Evolutionary conservation across 2,329 filamentous ascomycete genomes (phyloP), one percentile per base, ranked within the genome.

Genomic region (Akanthomyces muscarius): DNA sequence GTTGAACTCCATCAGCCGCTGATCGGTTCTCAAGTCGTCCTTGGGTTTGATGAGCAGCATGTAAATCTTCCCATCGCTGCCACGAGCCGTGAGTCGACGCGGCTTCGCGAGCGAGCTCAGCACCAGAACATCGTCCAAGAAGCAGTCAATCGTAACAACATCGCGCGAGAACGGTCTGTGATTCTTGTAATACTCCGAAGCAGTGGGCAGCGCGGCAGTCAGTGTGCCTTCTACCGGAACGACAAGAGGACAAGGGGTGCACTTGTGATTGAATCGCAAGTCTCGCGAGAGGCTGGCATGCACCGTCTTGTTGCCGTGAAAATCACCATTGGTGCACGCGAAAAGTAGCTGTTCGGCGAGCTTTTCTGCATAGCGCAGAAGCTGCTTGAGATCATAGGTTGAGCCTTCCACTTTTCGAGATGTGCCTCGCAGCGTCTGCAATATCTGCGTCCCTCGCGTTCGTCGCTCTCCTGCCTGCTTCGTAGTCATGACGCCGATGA

Each of bases 1-100:
- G 73, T 98, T 99, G 81, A 99, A 99, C 73, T 99, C 96, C 93
- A 99, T 99, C 23, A 99, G 86, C 58, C 95, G 91, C 74, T 98
- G 94, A 71, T 99, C 96, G 68, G 96, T 99, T 57, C 95, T 89
- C 28, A 99, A 84, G 74, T 99, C 96, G 73, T 99, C 95, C 74
- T 98, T 98, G 10, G 95, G 96, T 72, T 99, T 99, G 80, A 96
- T 96, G 62, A 99, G 83, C 8, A 99, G 85, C 67, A 91, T 91
- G 74, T 99, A 99, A 21, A 84, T 83, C 64, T 89, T 89, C 8
- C 96, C 95, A 75, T 99, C 92, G 0, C 91, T 94, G 0, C 94
- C 95, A 61, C 91, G 86, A 7, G 95, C 90, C 18, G 87, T 95
- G 61, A 99, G 86, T 68, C 94, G 95, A 57, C 94, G 87, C 14